Base-by-base conservation (phyloP, 2,329 filamentous ascomycete genomes). In the Epichloe bromicola region DNA sequence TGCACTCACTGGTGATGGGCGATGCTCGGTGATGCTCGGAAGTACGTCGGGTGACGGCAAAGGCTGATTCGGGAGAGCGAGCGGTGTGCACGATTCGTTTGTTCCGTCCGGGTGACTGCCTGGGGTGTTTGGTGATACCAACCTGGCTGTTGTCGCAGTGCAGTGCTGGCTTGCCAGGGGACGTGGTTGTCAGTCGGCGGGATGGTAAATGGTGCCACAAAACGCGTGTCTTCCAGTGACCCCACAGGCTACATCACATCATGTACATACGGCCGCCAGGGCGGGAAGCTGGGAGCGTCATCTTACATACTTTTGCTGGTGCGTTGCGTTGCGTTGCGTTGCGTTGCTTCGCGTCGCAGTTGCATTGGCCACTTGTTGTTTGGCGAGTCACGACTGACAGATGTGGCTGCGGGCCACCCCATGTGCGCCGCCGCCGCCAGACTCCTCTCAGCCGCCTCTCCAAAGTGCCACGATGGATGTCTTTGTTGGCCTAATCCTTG, bases 21-120 rank as follows among this genome's bases (percentile, higher is more conserved):
- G 45, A 51, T 42, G 30, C 44, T 53, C 51, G 45, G 48, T 14
- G 33, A 41, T 51, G 41, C 41, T 51, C 49, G 52, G 49, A 53
- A 10, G 41, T 30, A 42, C 34, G 23, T 51, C 45, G 52, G 42
- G 19, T 12, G 46, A 15, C 37, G 23, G 34, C 43, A 20, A 43
- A 5, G 43, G 37, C 36, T 46, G 45, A 17, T 47, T 14, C 19
- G 34, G 43, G 17, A 36, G 15, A 42, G 23, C 40, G 41, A 26
- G 30, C 45, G 23, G 48, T 45, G 39, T 48, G 52, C 30, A 33
- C 38, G 20, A 20, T 33, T 44, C 34, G 37, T 50, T 45, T 37
- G 1, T 10, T 30, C 7, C 8, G 51, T 51, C 44, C 40, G 45
- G 48, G 20, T 46, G 51, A 41, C 38, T 43, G 39, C 33, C 11